Base-by-base conservation (phyloP, 768 basidiomycete species). In the Gyrodon lividus region DNA sequence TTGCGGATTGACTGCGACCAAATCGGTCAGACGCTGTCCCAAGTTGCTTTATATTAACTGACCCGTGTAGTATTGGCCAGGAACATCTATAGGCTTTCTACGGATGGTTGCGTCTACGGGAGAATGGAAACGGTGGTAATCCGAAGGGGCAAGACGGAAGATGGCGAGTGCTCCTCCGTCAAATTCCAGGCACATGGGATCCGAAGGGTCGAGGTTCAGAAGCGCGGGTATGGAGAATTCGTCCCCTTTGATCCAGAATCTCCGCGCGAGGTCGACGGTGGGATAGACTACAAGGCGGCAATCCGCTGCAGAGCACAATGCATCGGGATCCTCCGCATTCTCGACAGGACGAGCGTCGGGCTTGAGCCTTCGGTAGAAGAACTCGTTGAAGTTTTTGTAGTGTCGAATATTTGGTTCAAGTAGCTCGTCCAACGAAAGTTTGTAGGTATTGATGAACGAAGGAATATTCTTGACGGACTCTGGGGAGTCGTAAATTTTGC, bases 91-190 rank as follows among this genome's bases (percentile, higher is more conserved):
- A 6, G 72, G 60, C 33, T 77, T 73, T 9, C 74, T 69, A 2
- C 42, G 22, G 17, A 84, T 65, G 10, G 72, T 75, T 33, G 76
- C 83, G 47, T 84, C 83, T 23, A 86, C 71, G 13, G 87, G 86
- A 30, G 79, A 79, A 56, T 89, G 88, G 76, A 87, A 90, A 13
- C 89, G 81, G 62, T 92, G 89, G 59, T 91, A 91, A 63, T 92
- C 89, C 8, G 83, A 77, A 0, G 89, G 91, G 0, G 91, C 89
- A 16, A 92, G 80, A 46, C 89, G 76, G 67, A 87, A 86, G 51
- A 87, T 81, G 0, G 86, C 86, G 2, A 91, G 62, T 20, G 80
- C 74, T 0, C 74, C 70, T 20, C 73, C 71, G 7, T 70, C 59
- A 46, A 83, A 79, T n/a, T 58, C 51, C 20, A 64, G 53, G 2